Evolutionary conservation across 331 rosid species (phyloP).

Genomic region (Spiraea crenata): DNA sequence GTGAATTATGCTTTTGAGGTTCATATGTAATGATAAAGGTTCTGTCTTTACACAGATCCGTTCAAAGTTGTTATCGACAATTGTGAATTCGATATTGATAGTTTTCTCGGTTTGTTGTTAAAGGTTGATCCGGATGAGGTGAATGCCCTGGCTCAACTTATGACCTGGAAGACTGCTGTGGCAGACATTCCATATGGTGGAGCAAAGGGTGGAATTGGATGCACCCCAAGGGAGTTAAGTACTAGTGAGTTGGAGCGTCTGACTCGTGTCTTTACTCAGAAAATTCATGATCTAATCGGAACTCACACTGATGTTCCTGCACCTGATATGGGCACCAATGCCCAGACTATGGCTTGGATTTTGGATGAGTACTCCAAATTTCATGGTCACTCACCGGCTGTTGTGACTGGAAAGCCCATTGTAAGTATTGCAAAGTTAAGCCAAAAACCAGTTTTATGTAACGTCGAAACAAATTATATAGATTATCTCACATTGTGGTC

Average conservation of each 20-base stretch:
- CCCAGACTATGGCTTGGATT: slow-evolving; percentile 99
- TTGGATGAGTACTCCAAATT: slow-evolving; percentile 93
- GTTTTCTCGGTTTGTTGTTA: not conserved
- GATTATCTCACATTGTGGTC: not conserved
- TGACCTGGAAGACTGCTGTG: slow-evolving; percentile 99
- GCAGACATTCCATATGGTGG: slow-evolving; percentile 93
- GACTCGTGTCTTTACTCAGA: slow-evolving; percentile 92
- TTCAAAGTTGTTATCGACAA: not conserved
- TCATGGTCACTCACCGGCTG: slow-evolving; percentile 92
- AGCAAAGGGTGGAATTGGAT: slow-evolving; percentile 97
- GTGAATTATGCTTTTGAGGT: not conserved
- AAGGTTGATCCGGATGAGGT: slow-evolving; percentile 95
- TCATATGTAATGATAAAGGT: not conserved
- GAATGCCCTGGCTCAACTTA: slow-evolving; percentile 85
- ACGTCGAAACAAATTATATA: not conserved
- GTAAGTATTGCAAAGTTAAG: slow-evolving; percentile 39
- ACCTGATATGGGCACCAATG: slow-evolving; percentile 90
- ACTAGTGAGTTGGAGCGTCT: slow-evolving; percentile 80
- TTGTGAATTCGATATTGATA: not conserved
- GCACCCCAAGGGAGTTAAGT: slow-evolving; percentile 76
- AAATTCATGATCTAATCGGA: slow-evolving; percentile 87
- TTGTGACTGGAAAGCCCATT: slow-evolving; percentile 92
- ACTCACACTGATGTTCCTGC: slow-evolving; percentile 88
- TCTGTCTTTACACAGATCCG: not conserved
- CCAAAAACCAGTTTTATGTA: not conserved